These are phyloP conservation scores for Irineochytrium annulatum DNA, from an alignment of 192 early-diverging fungal genomes.

Conservation along the genomic window DNA sequence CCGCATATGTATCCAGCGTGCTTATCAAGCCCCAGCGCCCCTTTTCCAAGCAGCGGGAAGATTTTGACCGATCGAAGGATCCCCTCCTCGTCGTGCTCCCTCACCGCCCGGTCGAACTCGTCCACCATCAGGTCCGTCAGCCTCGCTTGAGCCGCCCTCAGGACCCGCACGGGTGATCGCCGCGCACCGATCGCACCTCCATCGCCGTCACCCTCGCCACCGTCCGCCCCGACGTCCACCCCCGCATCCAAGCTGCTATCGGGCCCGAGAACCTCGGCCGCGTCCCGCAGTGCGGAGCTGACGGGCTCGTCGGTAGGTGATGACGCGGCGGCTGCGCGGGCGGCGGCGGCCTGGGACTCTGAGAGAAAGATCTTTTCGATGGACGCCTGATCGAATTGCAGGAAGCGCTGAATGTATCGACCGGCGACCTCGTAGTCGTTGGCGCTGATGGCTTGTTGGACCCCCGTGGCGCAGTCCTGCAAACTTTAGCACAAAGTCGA, in stretches of 20 bases:
- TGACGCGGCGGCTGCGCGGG: neutral
- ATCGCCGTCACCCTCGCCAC: constrained; percentile 2
- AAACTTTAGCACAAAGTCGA: neutral
- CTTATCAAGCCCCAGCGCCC: constrained; percentile 81
- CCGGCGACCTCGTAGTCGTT: constrained; percentile 69
- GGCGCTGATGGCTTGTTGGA: constrained; percentile 56
- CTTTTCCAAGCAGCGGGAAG: constrained; percentile 82
- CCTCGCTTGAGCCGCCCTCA: constrained; percentile 54
- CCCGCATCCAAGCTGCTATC: constrained; percentile 13
- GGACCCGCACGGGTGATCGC: constrained; percentile 44
- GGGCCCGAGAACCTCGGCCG: constrained; percentile 15
- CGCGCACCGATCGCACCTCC: constrained; percentile 17
- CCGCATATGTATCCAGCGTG: constrained; percentile 81
- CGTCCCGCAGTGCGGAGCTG: neutral
- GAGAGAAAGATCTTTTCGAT: constrained; percentile 62
- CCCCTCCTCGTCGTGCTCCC: constrained; percentile 60
- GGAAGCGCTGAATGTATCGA: constrained; percentile 56
- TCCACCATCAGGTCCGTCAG: constrained; percentile 69
- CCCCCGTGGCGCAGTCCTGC: constrained; percentile 60
- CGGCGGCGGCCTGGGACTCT: constrained; percentile 14
- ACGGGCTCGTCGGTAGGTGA: constrained; percentile 23
- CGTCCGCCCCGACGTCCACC: neutral
- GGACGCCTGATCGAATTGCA: constrained; percentile 51
- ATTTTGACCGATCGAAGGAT: constrained; percentile 86
- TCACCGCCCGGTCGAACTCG: constrained; percentile 78